Evolutionary conservation across 371 early-diverging fungal genomes (phyloP).

Genomic region (Ordospora colligata): DNA sequence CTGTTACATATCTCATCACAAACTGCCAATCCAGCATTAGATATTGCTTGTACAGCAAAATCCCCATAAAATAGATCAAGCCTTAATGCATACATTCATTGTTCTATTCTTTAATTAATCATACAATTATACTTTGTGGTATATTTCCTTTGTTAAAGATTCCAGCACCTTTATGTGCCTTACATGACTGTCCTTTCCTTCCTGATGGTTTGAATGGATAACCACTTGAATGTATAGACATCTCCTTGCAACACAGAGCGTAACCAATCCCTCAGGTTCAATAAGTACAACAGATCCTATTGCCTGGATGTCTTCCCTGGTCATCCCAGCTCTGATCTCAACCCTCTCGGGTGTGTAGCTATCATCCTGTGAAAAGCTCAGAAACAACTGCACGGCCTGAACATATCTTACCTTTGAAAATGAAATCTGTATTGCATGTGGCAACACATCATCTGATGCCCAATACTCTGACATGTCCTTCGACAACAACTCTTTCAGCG

Average conservation of each 20-base stretch:
- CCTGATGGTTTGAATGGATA: constrained; percentile 71
- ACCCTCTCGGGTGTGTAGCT: constrained; percentile 75
- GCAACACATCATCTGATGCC: constrained; percentile 60
- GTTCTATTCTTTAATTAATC: background rate
- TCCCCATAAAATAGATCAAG: background rate
- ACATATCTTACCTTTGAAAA: constrained; percentile 48
- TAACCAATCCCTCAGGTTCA: constrained; percentile 69
- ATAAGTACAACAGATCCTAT: constrained; percentile 63
- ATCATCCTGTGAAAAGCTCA: constrained; percentile 73
- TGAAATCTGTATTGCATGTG: constrained; percentile 57
- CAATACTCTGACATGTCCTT: constrained; percentile 53
- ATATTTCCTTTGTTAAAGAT: constrained; percentile 26
- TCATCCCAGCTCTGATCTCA: constrained; percentile 67
- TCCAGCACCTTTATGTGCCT: constrained; percentile 66
- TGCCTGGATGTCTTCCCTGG: constrained; percentile 64
- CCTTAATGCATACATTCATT: background rate
- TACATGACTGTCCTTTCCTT: constrained; percentile 79
- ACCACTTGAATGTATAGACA: constrained; percentile 68
- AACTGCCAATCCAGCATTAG: no score
- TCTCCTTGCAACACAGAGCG: constrained; percentile 62
- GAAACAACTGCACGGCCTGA: constrained; percentile 67
- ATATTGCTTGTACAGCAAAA: no score
- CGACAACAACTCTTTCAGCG: constrained; percentile 56
- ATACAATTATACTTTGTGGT: background rate
- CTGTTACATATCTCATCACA: background rate